These are phyloP conservation scores for Berkeleyomyces rouxiae DNA, from an alignment of 2,329 filamentous ascomycete species.

Conservation along the genomic window DNA sequence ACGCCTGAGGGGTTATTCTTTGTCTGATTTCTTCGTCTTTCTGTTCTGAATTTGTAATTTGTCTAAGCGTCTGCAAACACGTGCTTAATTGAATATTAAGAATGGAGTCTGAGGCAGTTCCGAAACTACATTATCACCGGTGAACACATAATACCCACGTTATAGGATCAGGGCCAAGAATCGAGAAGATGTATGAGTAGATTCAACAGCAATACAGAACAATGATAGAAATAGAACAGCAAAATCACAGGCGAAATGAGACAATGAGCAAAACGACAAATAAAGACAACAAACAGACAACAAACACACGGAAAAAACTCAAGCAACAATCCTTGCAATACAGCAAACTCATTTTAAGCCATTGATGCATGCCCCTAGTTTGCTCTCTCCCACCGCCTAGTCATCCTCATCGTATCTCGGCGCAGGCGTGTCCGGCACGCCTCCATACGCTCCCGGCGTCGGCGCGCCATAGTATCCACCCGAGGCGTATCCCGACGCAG, in stretches of 20 bases:
- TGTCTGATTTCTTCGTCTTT: background rate
- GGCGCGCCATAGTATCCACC: conserved; percentile 39
- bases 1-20: background rate
- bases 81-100: background rate
- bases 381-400: background rate
- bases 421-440: conserved; percentile 43
- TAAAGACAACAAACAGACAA: conserved; percentile 1
- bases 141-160: background rate
- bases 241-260: background rate
- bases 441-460: conserved; percentile 44
- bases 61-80: background rate
- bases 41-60: background rate
- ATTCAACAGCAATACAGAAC: background rate
- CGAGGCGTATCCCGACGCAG: conserved; percentile 37
- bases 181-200: background rate
- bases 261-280: background rate
- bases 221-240: background rate
- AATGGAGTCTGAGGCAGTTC: too few species aligned
- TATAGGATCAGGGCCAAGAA: background rate
- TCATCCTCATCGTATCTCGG: conserved; percentile 36
- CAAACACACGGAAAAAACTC: background rate
- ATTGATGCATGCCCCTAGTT: background rate
- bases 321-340: conserved; percentile 1
- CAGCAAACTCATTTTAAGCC: background rate
- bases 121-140: too few species aligned